Percentiles rank a stretch among this genome's conserved stretches.
phyloP scores from a whole-genome alignment of 441 rosid species.

The Dalechampia spathulata region DNA sequence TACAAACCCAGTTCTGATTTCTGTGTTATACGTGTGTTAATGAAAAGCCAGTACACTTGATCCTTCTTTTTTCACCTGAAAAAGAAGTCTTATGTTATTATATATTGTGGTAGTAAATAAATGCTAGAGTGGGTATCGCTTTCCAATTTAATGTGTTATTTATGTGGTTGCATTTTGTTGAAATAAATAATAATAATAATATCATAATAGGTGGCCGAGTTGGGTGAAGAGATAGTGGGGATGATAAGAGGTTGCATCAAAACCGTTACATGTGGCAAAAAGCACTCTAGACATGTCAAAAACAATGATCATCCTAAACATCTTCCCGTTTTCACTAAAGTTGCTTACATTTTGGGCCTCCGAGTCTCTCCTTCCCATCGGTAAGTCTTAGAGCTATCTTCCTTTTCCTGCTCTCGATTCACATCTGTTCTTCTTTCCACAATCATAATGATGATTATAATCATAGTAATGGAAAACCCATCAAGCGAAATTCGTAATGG shows the following conservation, averaged over 20 bases:
- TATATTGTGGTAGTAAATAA: too few species aligned
- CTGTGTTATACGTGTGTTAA: too few species aligned
- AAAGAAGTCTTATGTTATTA: too few species aligned
- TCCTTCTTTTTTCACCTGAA: too few species aligned
- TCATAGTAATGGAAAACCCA: too few species aligned
- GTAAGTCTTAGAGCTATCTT: conserved; percentile 24
- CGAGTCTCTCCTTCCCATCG: conserved; percentile 87
- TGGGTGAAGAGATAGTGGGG: conserved; percentile 71
- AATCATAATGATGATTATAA: too few species aligned
- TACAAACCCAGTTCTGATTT: too few species aligned
- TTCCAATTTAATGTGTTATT: not conserved
- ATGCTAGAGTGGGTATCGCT: not conserved
- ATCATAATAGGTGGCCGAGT: conserved; percentile 76
- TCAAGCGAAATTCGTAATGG: too few species aligned
- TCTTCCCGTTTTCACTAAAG: conserved; percentile 69
- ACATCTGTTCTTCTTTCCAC: too few species aligned
- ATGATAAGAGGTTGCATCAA: conserved; percentile 93
- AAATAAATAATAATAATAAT: too few species aligned
- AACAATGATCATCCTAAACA: conserved; percentile 23
- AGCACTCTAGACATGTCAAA: conserved; percentile 30
- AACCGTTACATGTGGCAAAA: conserved; percentile 86
- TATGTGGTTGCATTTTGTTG: not conserved
- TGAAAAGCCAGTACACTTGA: too few species aligned
- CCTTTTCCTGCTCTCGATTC: too few species aligned
- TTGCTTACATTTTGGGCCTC: conserved; percentile 88